phyloP scores from a whole-genome alignment of 192 early-diverging fungal species.

The Thamnidium elegans region DNA sequence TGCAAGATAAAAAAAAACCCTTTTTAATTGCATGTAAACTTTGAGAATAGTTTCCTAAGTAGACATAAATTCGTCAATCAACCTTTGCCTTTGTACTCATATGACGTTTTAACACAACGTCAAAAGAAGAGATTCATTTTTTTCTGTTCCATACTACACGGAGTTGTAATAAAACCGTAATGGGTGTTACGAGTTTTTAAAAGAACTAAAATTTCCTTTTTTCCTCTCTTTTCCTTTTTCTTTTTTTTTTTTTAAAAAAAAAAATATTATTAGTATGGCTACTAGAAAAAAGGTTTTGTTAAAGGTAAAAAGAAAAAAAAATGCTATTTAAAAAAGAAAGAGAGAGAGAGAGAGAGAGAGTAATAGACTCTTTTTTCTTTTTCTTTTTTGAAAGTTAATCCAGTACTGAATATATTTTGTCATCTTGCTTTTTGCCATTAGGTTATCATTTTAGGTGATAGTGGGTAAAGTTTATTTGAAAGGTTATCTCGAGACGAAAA shows the following conservation, averaged over 20 bases:
- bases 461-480: conserved; percentile 57
- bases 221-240: background rate
- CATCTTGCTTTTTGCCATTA: conserved; percentile 20
- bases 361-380: background rate
- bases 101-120: no score
- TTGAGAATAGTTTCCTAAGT: no score
- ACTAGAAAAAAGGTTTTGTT: conserved; percentile 27
- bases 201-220: background rate
- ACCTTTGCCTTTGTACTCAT: no score
- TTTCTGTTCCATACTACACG: no score
- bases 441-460: conserved; percentile 84
- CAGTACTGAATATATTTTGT: background rate
- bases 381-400: background rate
- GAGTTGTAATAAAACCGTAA: no score
- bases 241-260: background rate
- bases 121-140: no score
- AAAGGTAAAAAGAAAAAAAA: conserved; percentile 19
- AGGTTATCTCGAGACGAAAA: background rate
- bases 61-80: no score
- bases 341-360: no score
- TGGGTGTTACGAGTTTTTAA: no score
- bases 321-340: no score
- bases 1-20: no score
- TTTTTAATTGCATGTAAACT: no score
- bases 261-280: background rate